These are phyloP conservation scores for Fusarium pseudonygamai DNA, from an alignment of 2,329 filamentous ascomycete genomes.

Conservation along the genomic window DNA sequence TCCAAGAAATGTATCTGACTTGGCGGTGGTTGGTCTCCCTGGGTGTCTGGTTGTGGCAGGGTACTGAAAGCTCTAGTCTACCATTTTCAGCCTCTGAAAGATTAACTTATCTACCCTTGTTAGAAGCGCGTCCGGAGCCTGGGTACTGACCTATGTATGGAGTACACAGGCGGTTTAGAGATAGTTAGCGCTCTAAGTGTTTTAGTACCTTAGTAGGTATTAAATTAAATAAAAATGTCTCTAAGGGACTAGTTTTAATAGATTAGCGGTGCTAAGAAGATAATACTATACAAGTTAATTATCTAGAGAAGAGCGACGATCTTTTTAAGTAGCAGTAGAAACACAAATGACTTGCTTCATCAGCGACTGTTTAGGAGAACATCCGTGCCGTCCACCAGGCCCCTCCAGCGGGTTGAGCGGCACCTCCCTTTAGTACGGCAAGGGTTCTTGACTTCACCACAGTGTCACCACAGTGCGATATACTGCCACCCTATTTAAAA, in stretches of 20 bases:
- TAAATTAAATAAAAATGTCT: background rate
- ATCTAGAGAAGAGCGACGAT: background rate
- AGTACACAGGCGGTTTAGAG: background rate
- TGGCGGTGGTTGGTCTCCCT: constrained; percentile 26
- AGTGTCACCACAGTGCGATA: too few species aligned
- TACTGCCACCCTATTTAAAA: too few species aligned
- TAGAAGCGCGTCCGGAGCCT: constrained; percentile 31
- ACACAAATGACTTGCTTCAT: background rate
- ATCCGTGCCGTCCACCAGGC: too few species aligned
- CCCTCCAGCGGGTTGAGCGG: too few species aligned
- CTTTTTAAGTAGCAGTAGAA: background rate
- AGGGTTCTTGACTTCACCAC: too few species aligned
- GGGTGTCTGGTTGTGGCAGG: constrained; percentile 1
- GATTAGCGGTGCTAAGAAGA: background rate
- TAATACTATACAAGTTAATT: background rate
- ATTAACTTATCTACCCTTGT: constrained; percentile 23
- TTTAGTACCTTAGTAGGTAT: background rate
- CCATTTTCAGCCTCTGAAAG: constrained; percentile 6
- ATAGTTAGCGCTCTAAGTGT: background rate
- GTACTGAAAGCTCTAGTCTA: background rate
- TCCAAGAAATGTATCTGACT: constrained; percentile 15
- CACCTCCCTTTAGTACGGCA: too few species aligned
- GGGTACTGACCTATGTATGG: constrained; percentile 6
- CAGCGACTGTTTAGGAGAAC: background rate
- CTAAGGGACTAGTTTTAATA: background rate